Evolutionary conservation across 2,329 filamentous ascomycete species (phyloP).

Genomic region (Neocucurbitaria cava): DNA sequence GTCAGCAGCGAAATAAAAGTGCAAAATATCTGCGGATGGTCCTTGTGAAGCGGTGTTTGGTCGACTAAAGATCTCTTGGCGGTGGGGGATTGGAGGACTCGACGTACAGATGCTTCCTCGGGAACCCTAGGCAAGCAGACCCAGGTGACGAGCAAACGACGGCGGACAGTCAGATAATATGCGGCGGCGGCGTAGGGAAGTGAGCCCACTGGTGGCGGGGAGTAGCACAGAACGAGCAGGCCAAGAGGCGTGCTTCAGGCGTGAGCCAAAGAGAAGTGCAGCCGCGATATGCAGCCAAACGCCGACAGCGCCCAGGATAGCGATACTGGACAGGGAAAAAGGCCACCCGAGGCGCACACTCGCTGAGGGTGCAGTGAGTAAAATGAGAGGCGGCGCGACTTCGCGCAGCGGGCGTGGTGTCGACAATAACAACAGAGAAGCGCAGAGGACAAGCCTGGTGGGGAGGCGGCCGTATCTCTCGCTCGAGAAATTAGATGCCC

Average conservation of each 20-base stretch:
- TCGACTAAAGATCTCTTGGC: constrained; percentile 25
- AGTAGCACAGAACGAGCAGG: constrained; percentile 27
- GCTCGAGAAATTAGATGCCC: constrained; percentile 41
- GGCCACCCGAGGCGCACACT: constrained; percentile 30
- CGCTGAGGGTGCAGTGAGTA: constrained; percentile 25
- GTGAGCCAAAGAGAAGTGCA: constrained; percentile 40
- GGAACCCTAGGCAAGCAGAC: constrained; percentile 39
- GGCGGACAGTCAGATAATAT: constrained; percentile 43
- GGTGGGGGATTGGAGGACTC: constrained; percentile 15
- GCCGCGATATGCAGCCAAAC: constrained; percentile 28
- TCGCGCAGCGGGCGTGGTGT: constrained; percentile 22
- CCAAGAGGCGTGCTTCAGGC: constrained; percentile 31
- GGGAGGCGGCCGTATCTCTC: constrained; percentile 21
- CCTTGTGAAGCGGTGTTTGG: constrained; percentile 10
- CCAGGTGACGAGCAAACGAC: constrained; percentile 36
- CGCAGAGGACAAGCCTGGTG: constrained; percentile 13
- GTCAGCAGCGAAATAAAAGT: constrained; percentile 28
- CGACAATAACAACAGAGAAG: constrained; percentile 16
- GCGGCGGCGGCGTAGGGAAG: constrained; percentile 41
- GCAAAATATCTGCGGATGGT: constrained; percentile 6
- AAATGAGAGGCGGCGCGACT: constrained; percentile 19
- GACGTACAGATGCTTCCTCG: constrained; percentile 32
- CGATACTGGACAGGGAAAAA: constrained; percentile 31
- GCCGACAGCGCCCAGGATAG: constrained; percentile 25
- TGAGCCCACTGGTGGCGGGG: constrained; percentile 34